phyloP scores from a whole-genome alignment of 768 basidiomycete genomes.

The Boletus rufocinnamomeus region DNA sequence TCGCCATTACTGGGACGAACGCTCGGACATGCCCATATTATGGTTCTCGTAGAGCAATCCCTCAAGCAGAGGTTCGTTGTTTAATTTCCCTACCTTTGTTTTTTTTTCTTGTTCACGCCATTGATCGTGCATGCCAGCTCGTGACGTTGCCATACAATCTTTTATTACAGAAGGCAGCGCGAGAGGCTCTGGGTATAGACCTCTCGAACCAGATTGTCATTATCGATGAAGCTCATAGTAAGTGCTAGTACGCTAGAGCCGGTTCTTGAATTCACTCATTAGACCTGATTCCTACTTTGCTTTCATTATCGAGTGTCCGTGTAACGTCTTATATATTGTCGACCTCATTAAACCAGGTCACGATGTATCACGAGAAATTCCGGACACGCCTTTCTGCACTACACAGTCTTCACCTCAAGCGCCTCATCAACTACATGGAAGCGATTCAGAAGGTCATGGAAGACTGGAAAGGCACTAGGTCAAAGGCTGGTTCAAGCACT shows the following conservation, averaged over 20 bases:
- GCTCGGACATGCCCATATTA: slow-evolving; percentile 89
- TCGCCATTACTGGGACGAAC: slow-evolving; percentile 70
- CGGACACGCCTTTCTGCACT: slow-evolving; percentile 67
- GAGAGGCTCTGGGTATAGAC: slow-evolving; percentile 87
- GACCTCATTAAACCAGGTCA: slow-evolving; percentile 72
- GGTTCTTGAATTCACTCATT: slow-evolving; percentile 9
- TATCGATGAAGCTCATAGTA: slow-evolving; percentile 97
- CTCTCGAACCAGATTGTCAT: slow-evolving; percentile 83
- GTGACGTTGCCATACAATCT: slow-evolving; percentile 95
- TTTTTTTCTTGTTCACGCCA: background rate
- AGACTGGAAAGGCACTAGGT: slow-evolving; percentile 47
- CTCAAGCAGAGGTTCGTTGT: slow-evolving; percentile 77
- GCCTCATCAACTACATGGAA: slow-evolving; percentile 72
- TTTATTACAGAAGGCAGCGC: slow-evolving; percentile 75
- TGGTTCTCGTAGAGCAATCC: slow-evolving; percentile 82
- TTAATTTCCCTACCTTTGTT: background rate
- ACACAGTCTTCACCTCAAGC: slow-evolving; percentile 79
- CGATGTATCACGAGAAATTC: slow-evolving; percentile 76
- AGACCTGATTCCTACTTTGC: slow-evolving; percentile 89
- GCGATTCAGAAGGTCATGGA: slow-evolving; percentile 61
- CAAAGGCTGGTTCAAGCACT: slow-evolving; percentile 12
- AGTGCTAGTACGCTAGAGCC: slow-evolving; percentile 32
- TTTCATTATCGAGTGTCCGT: slow-evolving; percentile 78
- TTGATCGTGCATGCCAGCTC: slow-evolving; percentile 48
- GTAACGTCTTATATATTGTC: slow-evolving; percentile 59